Evolutionary conservation across 1,284 basidiomycete genomes (phyloP).

Genomic region (Macrocybe sp.): DNA sequence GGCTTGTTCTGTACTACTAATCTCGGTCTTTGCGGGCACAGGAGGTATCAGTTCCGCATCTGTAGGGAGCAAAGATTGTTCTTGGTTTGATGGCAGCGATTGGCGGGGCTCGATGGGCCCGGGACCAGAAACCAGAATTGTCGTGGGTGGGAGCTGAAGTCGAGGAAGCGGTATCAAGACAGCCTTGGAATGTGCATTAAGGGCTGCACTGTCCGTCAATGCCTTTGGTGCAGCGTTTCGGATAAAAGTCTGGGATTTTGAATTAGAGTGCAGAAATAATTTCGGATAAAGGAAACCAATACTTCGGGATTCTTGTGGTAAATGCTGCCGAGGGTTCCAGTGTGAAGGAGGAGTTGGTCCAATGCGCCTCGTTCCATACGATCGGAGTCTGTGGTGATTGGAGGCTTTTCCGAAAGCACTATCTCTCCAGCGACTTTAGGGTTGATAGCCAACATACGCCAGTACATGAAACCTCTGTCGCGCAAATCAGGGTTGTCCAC

Average conservation of each 20-base stretch:
- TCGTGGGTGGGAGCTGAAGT: conserved; percentile 40
- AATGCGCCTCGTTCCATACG: conserved; percentile 94
- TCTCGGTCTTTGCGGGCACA: conserved; percentile 24
- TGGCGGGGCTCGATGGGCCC: conserved; percentile 53
- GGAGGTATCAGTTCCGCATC: conserved; percentile 24
- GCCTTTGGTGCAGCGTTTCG: conserved; percentile 72
- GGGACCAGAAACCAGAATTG: conserved; percentile 56
- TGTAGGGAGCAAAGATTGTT: conserved; percentile 13
- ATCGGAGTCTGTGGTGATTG: conserved; percentile 97
- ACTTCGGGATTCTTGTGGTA: conserved; percentile 90
- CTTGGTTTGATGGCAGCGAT: conserved; percentile 14
- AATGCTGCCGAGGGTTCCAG: conserved; percentile 80
- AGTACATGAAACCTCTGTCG: conserved; percentile 99
- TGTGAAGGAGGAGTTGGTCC: conserved; percentile 82
- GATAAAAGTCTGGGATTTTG: conserved; percentile 66
- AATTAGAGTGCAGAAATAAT: conserved; percentile 2
- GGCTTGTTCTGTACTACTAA: conserved; percentile 23
- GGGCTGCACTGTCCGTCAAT: conserved; percentile 70
- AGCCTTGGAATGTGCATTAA: conserved; percentile 69
- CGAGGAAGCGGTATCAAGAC: conserved; percentile 62
- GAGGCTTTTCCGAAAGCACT: conserved; percentile 91
- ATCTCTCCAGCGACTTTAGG: conserved; percentile 87
- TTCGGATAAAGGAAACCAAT: neutral
- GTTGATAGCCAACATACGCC: conserved; percentile 94
- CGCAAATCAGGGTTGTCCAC: conserved; percentile 96